phyloP scores from a whole-genome alignment of 148 eudicot species.

The Pharnaceum exiguum region DNA sequence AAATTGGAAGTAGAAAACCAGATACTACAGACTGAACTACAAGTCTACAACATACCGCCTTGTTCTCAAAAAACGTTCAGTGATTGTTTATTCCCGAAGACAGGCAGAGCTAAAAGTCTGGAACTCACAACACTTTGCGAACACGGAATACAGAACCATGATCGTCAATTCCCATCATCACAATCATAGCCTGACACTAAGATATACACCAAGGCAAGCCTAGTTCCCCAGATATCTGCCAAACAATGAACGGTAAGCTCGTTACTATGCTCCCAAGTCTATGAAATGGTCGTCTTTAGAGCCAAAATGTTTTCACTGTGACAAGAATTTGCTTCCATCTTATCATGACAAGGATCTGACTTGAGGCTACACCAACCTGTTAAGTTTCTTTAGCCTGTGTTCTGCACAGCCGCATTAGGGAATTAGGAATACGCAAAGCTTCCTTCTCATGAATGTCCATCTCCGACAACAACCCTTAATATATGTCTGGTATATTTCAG shows the following conservation, averaged over 20 bases:
- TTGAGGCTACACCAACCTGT: background rate
- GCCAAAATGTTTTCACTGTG: too few species aligned
- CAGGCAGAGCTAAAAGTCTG: too few species aligned
- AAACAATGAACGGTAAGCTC: background rate
- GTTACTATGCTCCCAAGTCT: background rate
- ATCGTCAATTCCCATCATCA: background rate
- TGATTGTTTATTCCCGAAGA: too few species aligned
- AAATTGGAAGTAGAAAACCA: too few species aligned
- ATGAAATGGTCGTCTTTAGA: too few species aligned
- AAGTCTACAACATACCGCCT: too few species aligned
- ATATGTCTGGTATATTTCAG: too few species aligned
- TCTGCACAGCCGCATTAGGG: background rate
- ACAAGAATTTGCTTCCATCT: background rate
- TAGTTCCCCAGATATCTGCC: background rate
- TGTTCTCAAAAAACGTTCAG: too few species aligned
- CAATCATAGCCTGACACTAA: background rate
- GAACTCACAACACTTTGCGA: too few species aligned
- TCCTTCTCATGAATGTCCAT: too few species aligned
- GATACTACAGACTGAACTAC: too few species aligned
- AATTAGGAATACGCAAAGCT: background rate
- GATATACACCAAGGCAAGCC: background rate
- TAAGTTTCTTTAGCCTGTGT: background rate
- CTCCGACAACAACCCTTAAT: too few species aligned
- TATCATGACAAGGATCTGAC: background rate
- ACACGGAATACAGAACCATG: background rate